Base-by-base conservation (phyloP, 2,329 filamentous ascomycete genomes). In the Ceratocystiopsis sp. region DNA sequence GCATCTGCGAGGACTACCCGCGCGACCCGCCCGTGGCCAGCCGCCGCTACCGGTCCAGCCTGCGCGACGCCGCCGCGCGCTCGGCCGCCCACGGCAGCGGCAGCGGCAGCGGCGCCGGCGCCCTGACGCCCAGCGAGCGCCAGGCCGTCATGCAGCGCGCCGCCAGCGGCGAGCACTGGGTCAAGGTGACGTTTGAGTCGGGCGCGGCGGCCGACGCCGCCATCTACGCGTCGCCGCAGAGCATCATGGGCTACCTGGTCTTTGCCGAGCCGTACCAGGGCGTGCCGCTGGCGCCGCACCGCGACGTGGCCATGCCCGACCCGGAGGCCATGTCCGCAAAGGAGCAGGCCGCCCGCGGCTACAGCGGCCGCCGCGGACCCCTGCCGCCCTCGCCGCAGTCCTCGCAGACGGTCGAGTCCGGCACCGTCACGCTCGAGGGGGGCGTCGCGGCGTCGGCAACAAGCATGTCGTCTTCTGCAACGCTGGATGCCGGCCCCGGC, bases 1-100 rank as follows among this genome's bases (percentile, higher is more conserved):
- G 75, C 49, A 84, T 95, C 57, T 87, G 87, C 60, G 89, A 96
- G 63, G 87, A 95, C 61, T 96, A 96, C 60, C 77, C 86, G 10
- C 78, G 89, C 48, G 78, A 83, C 49, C 80, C 89, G n/a, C 82
- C 84, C 3, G 68, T 75, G 44, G 71, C 78, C 48, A 73, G 75
- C 55, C 68, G 71, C 45, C 71, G 80, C 45, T 89, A 81, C 64
- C 81, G 83, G 55, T 73, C 78, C 1, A 75, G 87, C 51, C 73
- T 84, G 48, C 73, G 80, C 49, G 79, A 85, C 52, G 75, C 81
- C 41, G 77, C 81, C 11, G 73, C 80, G 10, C 77, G 80, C 40
- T 42, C 43, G 18, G 46, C 46, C 8, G 49, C 50, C 3, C 44
- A 46, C 12, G 14, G 46, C 6, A 43, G 36, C 19, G 25, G 25